These are phyloP conservation scores for Saturnispora zaruensis DNA, from an alignment of 805 yeast genomes.

Conservation along the genomic window DNA sequence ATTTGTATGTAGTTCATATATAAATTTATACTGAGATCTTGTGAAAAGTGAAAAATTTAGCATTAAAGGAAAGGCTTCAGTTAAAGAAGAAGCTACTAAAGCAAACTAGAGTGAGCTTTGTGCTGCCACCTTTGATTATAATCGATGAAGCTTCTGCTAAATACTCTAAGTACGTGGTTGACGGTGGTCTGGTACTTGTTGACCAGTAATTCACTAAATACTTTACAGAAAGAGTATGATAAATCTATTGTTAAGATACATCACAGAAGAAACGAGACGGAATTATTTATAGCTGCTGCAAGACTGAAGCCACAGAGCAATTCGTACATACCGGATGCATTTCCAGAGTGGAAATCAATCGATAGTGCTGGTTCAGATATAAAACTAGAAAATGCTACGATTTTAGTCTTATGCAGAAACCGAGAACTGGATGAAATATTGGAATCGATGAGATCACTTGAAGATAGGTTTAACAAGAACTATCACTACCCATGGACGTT, in stretches of 20 bases:
- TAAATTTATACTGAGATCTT: neutral
- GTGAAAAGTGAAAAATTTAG: neutral
- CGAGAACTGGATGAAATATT: conserved; percentile 70
- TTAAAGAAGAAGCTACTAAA: neutral
- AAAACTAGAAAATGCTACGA: conserved; percentile 69
- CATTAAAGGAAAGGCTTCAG: neutral
- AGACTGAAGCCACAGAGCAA: conserved; percentile 32
- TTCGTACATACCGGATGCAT: conserved; percentile 28
- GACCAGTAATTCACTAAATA: neutral
- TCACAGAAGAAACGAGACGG: conserved; percentile 12
- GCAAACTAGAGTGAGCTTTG: neutral
- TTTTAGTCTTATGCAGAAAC: conserved; percentile 82
- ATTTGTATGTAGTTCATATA: neutral
- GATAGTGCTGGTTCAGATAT: conserved; percentile 11
- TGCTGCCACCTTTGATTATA: neutral
- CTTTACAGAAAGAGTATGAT: conserved; percentile 6
- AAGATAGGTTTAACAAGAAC: conserved; percentile 61
- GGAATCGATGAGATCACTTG: conserved; percentile 65
- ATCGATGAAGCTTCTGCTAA: neutral
- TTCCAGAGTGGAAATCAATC: conserved; percentile 17
- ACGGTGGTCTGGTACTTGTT: neutral
- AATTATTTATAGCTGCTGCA: conserved; percentile 11
- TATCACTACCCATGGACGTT: conserved; percentile 74
- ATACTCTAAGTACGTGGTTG: neutral
- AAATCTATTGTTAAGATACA: conserved; percentile 9